Evolutionary conservation across 805 yeast species (phyloP), one percentile per base, ranked within the genome.

Genomic region (Zygosaccharomyces rouxii): DNA sequence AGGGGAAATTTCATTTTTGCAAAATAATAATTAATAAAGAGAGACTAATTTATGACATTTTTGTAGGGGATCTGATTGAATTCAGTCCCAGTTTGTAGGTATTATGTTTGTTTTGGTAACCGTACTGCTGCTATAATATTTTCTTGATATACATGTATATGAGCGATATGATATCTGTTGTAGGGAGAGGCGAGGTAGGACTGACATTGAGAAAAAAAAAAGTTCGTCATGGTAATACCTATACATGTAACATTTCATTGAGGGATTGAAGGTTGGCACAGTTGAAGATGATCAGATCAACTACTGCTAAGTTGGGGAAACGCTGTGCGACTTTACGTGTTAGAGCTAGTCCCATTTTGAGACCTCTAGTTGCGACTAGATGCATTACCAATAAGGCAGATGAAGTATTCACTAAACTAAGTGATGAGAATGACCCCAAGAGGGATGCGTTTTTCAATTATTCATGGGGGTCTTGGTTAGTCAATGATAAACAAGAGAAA

Each of bases 391-490:
- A 39, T 39, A 63, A 64, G 45, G 64, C 70, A 26, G 60, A 67
- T n/a, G 68, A 68, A 43, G 64, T 62, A 3, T 69, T 66, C 55
- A 84, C 90, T 46, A 75, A 74, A 50, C 60, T 85, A 21, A 67
- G 76, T 25, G 84, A 84, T 57, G 78, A 79, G 48, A 68, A 73
- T 35, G 90, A 85, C 61, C 88, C 89, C 9, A 71, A 80, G 43
- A 76, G 90, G 67, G 78, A 77, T 48, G 74, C 80, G 38, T 87
- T 94, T 61, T 92, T 88, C 73, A 80, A 85, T 58, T 92, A 89
- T 64, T 75, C 94, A 2, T 92, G 98, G 95, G 99, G 99, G 42
- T 78, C 96, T 5, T 92, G 98, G 98, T 71, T 90, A 59, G 79
- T 76, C 54, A 80, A 92, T 62, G 96, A 94, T 64, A 76, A 74